Conservation (phyloP, 2,329 filamentous ascomycete species). For the Neonectria faginata region DNA sequence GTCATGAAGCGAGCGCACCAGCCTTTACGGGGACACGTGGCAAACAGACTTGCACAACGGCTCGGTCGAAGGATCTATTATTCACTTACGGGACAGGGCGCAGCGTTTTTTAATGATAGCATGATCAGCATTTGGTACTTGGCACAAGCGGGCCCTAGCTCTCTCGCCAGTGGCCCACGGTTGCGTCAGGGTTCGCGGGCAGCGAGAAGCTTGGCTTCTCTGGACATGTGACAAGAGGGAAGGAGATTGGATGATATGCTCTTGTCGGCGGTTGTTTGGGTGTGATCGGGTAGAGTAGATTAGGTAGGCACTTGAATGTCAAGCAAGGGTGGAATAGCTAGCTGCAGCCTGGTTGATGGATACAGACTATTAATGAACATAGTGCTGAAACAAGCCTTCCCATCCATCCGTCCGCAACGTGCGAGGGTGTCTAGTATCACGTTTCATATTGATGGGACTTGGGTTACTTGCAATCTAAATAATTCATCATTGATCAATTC, state of each 20-base stretch:
- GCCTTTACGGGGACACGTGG: slow-evolving; percentile 17
- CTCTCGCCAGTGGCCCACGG: slow-evolving; percentile 31
- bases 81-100: slow-evolving; percentile 41
- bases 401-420: slow-evolving; percentile 2
- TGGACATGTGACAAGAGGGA: slow-evolving; percentile 22
- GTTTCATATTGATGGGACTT: slow-evolving; percentile 24
- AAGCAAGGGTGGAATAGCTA: slow-evolving; percentile 6
- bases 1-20: slow-evolving; percentile 11
- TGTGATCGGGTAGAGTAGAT: slow-evolving; percentile 32
- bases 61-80: slow-evolving; percentile 30
- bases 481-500: slow-evolving; percentile 17
- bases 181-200: slow-evolving; percentile 31
- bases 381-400: slow-evolving; percentile 37
- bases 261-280: slow-evolving; percentile 27
- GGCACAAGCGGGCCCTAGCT: slow-evolving; percentile 46
- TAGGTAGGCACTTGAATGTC: slow-evolving; percentile 39
- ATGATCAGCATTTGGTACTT: slow-evolving; percentile 53
- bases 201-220: slow-evolving; percentile 23
- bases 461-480: slow-evolving; percentile 14
- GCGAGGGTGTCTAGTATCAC: slow-evolving; percentile 13
- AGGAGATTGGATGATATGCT: slow-evolving; percentile 33
- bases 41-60: slow-evolving; percentile 31
- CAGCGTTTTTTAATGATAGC: slow-evolving; percentile 53
- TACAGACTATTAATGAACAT: slow-evolving; percentile 49
- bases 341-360: slow-evolving; percentile 35